Conservation (phyloP, 495 filamentous ascomycete species). For the Lentithecium fluviatile region DNA sequence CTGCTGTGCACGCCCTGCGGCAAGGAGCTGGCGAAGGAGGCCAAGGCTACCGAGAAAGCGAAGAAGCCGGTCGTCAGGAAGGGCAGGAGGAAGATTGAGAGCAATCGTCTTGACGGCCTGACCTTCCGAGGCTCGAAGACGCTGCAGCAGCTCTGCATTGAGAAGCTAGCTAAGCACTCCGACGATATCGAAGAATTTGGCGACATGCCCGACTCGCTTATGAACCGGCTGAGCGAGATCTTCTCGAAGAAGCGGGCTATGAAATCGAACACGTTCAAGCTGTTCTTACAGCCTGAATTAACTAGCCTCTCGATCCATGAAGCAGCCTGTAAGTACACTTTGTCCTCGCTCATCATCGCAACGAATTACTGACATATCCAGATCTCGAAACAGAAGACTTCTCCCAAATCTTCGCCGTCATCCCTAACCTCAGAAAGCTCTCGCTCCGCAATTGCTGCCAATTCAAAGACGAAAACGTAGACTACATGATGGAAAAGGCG, state of each 20-base stretch:
- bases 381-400: conserved; percentile 73
- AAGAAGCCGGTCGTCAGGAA: conserved; percentile 53
- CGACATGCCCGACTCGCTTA: conserved; percentile 64
- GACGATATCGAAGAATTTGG: conserved; percentile 80
- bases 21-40: conserved; percentile 63
- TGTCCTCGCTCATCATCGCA: not conserved
- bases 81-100: conserved; percentile 68
- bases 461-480: conserved; percentile 76
- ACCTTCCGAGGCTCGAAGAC: conserved; percentile 66
- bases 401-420: conserved; percentile 73
- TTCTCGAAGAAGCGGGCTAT: conserved; percentile 76
- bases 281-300: conserved; percentile 71
- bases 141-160: conserved; percentile 74
- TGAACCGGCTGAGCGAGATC: conserved; percentile 75
- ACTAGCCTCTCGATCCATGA: conserved; percentile 76
- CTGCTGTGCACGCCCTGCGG: conserved; percentile 83
- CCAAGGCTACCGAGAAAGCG: conserved; percentile 58
- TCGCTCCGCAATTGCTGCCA: conserved; percentile 79
- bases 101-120: conserved; percentile 73
- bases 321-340: conserved; percentile 57
- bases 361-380: conserved; percentile 27
- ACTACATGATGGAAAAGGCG: conserved; percentile 72
- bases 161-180: conserved; percentile 81
- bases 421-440: conserved; percentile 64
- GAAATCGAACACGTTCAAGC: conserved; percentile 64